Evolutionary conservation across 148 eudicot genomes (phyloP).

Genomic region (Salicornia ramosissima): DNA sequence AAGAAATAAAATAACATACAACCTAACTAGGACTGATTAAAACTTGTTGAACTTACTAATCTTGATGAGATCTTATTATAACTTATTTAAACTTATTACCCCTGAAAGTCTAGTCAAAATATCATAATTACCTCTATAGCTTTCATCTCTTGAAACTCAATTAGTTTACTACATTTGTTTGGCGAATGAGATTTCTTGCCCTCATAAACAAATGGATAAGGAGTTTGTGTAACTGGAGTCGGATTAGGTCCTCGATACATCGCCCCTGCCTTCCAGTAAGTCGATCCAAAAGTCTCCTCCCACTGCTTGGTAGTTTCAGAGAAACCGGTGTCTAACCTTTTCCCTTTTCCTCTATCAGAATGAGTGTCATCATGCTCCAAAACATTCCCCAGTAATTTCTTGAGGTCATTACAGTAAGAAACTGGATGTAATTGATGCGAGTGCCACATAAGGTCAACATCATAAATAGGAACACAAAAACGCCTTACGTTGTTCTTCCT

Average conservation of each 20-base stretch:
- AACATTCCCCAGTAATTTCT: slow-evolving; percentile 56
- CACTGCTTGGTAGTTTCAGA: slow-evolving; percentile 74
- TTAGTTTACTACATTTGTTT: slow-evolving; percentile 22
- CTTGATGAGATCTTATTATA: too few species aligned
- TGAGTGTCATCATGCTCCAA: slow-evolving; percentile 95
- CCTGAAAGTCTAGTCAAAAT: background rate
- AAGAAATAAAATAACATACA: too few species aligned
- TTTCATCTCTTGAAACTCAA: slow-evolving; percentile 36
- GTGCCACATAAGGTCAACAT: slow-evolving; percentile 97
- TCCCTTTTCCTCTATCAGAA: slow-evolving; percentile 87
- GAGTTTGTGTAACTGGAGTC: slow-evolving; percentile 50
- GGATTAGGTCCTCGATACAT: slow-evolving; percentile 81
- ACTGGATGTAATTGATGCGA: slow-evolving; percentile 78
- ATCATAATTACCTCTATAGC: slow-evolving; percentile 58
- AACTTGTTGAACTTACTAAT: too few species aligned
- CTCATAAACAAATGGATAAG: slow-evolving; percentile 31
- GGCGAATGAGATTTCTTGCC: slow-evolving; percentile 30
- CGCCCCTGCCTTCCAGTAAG: slow-evolving; percentile 96
- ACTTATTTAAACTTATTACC: too few species aligned
- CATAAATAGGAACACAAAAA: slow-evolving; percentile 89
- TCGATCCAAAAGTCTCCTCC: slow-evolving; percentile 72
- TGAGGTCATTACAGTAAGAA: slow-evolving; percentile 65
- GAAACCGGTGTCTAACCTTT: slow-evolving; percentile 80
- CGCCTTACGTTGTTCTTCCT: slow-evolving; percentile 50
- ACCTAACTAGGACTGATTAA: too few species aligned